These are phyloP conservation scores for Fusarium napiforme DNA, from an alignment of 2,329 filamentous ascomycete species.

Conservation along the genomic window DNA sequence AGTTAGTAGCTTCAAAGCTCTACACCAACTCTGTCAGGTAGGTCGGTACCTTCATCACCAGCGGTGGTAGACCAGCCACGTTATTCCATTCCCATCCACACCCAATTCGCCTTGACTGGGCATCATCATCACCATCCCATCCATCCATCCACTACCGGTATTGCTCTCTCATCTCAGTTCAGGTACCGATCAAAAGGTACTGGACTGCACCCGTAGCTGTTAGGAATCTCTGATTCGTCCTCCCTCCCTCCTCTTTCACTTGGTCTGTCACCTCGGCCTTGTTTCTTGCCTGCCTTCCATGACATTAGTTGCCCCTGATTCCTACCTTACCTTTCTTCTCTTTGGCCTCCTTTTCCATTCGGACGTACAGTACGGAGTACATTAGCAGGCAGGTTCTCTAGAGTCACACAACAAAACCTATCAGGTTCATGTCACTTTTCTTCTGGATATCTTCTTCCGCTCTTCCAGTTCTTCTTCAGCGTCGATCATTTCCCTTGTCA, in stretches of 20 bases:
- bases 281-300: constrained; percentile 14
- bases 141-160: background rate
- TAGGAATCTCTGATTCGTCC: constrained; percentile 5
- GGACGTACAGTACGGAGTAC: background rate
- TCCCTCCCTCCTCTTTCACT: background rate
- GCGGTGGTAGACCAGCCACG: constrained; percentile 17
- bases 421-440: background rate
- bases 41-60: background rate
- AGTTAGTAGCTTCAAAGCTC: constrained; percentile 1
- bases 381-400: background rate
- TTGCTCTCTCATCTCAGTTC: constrained; percentile 20
- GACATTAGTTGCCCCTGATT: constrained; percentile 33
- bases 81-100: constrained; percentile 28
- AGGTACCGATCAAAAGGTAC: constrained; percentile 18
- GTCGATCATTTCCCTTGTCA: constrained; percentile 18
- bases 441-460: constrained; percentile 12
- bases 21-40: constrained; percentile 21
- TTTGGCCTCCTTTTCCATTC: background rate
- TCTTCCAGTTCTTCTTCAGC: constrained; percentile 11
- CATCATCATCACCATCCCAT: constrained; percentile 11
- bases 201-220: background rate
- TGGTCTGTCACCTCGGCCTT: background rate
- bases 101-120: constrained; percentile 3
- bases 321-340: constrained; percentile 18
- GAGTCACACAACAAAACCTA: background rate